Base-by-base conservation (phyloP, 1,284 basidiomycete genomes). In the Cryptococcus deneoformans region DNA sequence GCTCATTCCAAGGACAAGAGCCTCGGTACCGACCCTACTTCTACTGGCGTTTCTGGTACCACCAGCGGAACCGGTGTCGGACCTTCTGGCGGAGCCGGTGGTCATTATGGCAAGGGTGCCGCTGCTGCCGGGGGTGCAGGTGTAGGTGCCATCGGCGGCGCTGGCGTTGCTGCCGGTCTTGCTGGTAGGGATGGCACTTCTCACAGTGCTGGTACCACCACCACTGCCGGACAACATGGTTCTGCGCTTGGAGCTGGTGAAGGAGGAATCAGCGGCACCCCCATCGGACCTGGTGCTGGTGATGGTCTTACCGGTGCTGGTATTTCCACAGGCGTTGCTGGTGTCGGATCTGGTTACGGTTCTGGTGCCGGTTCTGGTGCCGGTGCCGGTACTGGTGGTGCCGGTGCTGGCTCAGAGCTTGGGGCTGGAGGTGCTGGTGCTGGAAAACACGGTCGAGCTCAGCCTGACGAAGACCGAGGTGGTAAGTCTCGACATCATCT, bases 51-150 rank as follows among this genome's bases (percentile, higher is more conserved):
- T 16, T 53, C 56, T 44, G 60, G 53, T 48, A 53, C 60, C 35
- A 52, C n/a, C 14, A 11, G 50, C 29, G 60, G 61, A 5, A 57
- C 49, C 29, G 63, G 60, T 51, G 62, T 63, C 46, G 60, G 62
- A 34, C 56, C 59, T 34, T 52, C 45, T 14, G 61, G 60, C 29
- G 60, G 59, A 3, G 52, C 63, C n/a, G 63, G 63, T 7, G 61
- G 63, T 12, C 59, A 62, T 20, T 66, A 64, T 59, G 47, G 50
- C n/a, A 54, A 42, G 29, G 53, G 45, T 14, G 53, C 48, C 37
- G 58, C 45, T 7, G 54, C 46, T 49, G 46, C 56, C 12, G 63
- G 61, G 24, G 49, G 45, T 34, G 52, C 39, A 5, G 55, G 50
- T 20, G 50, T 49, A 20, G 50, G 57, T 16, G 29, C 50, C 9